These are phyloP conservation scores for Margaritispora aquatica DNA, from an alignment of 495 filamentous ascomycete species.

Conservation along the genomic window DNA sequence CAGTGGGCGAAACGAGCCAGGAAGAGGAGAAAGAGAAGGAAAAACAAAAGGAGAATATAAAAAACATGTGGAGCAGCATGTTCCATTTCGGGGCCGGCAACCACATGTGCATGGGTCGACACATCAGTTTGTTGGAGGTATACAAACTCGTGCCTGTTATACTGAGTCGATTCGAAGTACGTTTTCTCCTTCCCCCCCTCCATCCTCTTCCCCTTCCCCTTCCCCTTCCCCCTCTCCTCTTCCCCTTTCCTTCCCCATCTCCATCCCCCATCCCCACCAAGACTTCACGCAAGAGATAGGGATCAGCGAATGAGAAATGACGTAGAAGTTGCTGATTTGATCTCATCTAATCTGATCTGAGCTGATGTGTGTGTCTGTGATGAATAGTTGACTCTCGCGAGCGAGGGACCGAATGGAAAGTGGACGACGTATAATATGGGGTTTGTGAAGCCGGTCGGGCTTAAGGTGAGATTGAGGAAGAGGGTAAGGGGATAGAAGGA, in stretches of 20 bases:
- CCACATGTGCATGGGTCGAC: conserved; percentile 34
- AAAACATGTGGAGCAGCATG: conserved; percentile 25
- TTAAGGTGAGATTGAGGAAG: not conserved
- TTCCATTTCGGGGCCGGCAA: conserved; percentile 35
- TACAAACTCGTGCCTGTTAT: conserved; percentile 37
- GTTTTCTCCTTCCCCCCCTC: not conserved
- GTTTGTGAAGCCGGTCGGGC: not conserved
- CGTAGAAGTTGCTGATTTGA: too few species aligned
- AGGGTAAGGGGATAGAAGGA: not conserved
- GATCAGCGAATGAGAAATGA: too few species aligned
- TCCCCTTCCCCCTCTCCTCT: too few species aligned
- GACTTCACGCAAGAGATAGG: too few species aligned
- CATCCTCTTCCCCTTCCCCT: not conserved
- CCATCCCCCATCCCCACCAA: too few species aligned
- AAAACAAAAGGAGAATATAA: conserved; percentile 17
- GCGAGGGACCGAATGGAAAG: not conserved
- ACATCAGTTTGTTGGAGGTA: conserved; percentile 32
- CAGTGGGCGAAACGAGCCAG: conserved; percentile 4
- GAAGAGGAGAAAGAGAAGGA: conserved; percentile 20
- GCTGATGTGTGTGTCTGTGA: too few species aligned
- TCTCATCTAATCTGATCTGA: too few species aligned
- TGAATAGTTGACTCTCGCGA: not conserved
- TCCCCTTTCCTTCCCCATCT: too few species aligned
- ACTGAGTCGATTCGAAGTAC: not conserved
- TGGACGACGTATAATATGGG: not conserved